These are phyloP conservation scores for Exobasidium rhododendri DNA, from an alignment of 1,284 basidiomycete genomes.

Conservation along the genomic window DNA sequence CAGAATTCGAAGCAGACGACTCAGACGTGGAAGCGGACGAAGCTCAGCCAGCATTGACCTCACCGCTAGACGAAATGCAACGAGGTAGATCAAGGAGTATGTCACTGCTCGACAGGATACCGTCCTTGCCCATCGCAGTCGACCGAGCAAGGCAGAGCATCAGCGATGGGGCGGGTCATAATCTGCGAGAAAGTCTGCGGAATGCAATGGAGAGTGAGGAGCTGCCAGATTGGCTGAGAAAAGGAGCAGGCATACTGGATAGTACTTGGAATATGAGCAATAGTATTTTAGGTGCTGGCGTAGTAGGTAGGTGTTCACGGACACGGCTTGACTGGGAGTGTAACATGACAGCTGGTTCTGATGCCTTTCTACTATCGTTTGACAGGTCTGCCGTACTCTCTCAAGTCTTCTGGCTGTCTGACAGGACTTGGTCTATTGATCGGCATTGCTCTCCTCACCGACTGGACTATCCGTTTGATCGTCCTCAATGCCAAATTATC, in stretches of 20 bases:
- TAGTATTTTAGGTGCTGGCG: conserved; percentile 88
- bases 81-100: conserved; percentile 25
- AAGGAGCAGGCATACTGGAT: conserved; percentile 74
- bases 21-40: conserved; percentile 31
- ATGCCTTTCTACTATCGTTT: not conserved
- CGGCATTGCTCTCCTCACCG: conserved; percentile 76
- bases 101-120: conserved; percentile 35
- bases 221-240: conserved; percentile 55
- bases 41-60: conserved; percentile 10
- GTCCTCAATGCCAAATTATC: conserved; percentile 87
- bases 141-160: conserved; percentile 21
- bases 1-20: conserved; percentile 53
- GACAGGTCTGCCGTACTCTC: conserved; percentile 74
- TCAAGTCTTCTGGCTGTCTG: conserved; percentile 88
- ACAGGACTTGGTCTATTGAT: conserved; percentile 78
- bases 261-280: conserved; percentile 93
- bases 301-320: conserved; percentile 46
- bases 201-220: conserved; percentile 55
- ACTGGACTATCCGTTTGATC: conserved; percentile 97
- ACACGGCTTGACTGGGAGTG: conserved; percentile 53
- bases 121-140: conserved; percentile 16
- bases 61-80: conserved; percentile 11
- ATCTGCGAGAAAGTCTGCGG: conserved; percentile 33
- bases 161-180: conserved; percentile 30
- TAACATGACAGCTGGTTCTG: not conserved